Evolutionary conservation across 495 filamentous ascomycete species (phyloP), one percentile per base, ranked within the genome.

Genomic region (Aspergillus wentii): DNA sequence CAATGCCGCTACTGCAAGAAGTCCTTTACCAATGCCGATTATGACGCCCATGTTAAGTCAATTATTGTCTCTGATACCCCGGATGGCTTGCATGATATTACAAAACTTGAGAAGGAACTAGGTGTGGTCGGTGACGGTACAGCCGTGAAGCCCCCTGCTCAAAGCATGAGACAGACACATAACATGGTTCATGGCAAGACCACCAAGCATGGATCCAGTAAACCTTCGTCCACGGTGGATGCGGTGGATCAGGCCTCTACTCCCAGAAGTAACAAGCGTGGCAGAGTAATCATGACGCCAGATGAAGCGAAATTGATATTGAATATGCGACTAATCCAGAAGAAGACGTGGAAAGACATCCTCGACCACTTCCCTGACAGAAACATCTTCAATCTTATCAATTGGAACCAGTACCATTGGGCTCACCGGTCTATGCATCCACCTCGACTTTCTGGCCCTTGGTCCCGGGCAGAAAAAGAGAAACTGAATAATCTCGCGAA

Each of bases 341-440:
- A 42, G 7, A 50, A 51, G 30, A 53, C 40, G 27, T 62, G 54
- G 56, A 59, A 47, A 15, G 54, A 69, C 5, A 60, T 71, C 13
- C 25, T 50, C 6, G 34, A 44, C 17, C 37, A 39, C 35, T 27
- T 71, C 15, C 66, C 64, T 4, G 37, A 43, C 11, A 54, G 43
- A 30, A 57, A 38, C n/a, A 17, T 48, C 20, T 28, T 27, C 1
- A 35, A 56, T 10, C 29, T 69, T 3, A 35, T 32, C 19, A 16
- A 48, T 13, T 68, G 63, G 61, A 51, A 58, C 30, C 21, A 27
- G 13, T 8, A 20, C 10, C 62, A 69, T 36, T 71, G 67, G 67
- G 56, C 19, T 25, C 40, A 57, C 11, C 58, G 54, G 9, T 54
- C 50, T 5, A 41, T 41, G 5, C 56, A 59, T 17, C 62, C 65